A percentile compares a stretch with the other conserved stretches of the same genome.
These are phyloP conservation scores for Pyronema domesticum DNA, from an alignment of 495 filamentous ascomycete genomes.

Conservation along the genomic window DNA sequence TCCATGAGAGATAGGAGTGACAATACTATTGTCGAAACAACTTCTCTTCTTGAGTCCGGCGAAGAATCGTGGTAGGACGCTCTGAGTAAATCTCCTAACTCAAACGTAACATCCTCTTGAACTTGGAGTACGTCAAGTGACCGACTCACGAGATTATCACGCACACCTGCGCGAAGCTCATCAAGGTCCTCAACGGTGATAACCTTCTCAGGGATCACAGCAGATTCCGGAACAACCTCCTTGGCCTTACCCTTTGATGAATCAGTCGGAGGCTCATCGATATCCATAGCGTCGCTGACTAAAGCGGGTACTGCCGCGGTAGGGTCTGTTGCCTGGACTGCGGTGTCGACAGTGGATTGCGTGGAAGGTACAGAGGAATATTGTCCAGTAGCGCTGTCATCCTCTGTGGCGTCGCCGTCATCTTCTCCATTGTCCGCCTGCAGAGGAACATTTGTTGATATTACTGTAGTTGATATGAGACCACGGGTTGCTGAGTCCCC, in stretches of 20 bases:
- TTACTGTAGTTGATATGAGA: not conserved
- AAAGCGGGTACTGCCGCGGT: not conserved
- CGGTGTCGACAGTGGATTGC: not conserved
- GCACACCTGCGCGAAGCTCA: conserved; percentile 49
- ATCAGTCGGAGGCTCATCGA: conserved; percentile 25
- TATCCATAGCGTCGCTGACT: not conserved
- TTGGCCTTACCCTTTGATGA: conserved; percentile 21
- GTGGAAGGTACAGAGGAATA: not conserved
- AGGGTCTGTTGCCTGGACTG: too few species aligned
- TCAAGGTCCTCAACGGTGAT: conserved; percentile 71
- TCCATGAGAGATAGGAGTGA: conserved; percentile 75
- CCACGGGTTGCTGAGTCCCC: not conserved
- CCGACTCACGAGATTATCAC: conserved; percentile 66
- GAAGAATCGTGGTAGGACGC: conserved; percentile 58
- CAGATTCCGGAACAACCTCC: conserved; percentile 12
- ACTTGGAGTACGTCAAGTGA: conserved; percentile 76
- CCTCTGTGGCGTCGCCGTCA: conserved; percentile 8
- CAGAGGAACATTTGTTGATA: not conserved
- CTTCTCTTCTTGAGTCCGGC: conserved; percentile 47
- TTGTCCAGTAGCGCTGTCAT: not conserved
- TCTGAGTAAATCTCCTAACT: conserved; percentile 70
- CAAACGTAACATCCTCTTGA: conserved; percentile 77
- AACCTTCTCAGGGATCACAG: conserved; percentile 21
- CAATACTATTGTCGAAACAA: conserved; percentile 65
- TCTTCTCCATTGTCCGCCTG: conserved; percentile 20